Evolutionary conservation across 208 protist species (phyloP).

Genomic region (Leishmania gerbilli): DNA sequence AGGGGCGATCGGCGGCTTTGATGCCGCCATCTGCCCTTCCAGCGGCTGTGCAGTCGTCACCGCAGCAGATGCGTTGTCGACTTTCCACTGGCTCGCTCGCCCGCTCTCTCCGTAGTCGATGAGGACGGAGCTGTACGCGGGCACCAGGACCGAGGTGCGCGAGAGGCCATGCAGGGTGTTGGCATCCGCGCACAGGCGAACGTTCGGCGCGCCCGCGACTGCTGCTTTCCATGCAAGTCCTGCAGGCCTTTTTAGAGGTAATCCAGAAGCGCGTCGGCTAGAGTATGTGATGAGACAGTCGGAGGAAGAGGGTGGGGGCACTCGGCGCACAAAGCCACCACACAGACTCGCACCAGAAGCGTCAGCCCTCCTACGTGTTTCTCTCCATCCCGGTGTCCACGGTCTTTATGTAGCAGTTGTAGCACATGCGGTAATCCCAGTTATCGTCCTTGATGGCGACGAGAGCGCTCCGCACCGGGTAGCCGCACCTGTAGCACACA

Average conservation of each 20-base stretch:
- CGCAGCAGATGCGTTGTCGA: background rate
- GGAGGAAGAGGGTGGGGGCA: background rate
- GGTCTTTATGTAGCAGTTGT: slow-evolving; percentile 74
- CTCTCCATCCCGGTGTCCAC: slow-evolving; percentile 66
- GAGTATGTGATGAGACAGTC: background rate
- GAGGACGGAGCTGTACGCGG: background rate
- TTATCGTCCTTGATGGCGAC: slow-evolving; percentile 86
- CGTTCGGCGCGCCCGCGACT: background rate
- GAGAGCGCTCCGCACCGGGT: slow-evolving; percentile 72
- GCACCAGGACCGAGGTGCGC: background rate
- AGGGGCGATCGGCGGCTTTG: background rate
- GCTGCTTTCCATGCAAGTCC: background rate
- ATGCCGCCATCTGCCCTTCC: background rate
- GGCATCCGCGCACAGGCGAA: background rate
- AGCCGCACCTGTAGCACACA: slow-evolving; percentile 86
- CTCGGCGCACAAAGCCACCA: background rate
- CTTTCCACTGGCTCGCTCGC: background rate
- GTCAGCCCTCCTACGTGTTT: slow-evolving; percentile 40
- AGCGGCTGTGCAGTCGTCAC: background rate
- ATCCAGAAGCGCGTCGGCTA: background rate
- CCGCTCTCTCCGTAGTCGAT: background rate
- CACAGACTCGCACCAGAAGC: background rate
- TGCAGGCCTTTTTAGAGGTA: background rate
- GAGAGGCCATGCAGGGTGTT: background rate
- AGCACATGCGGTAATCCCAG: slow-evolving; percentile 93